phyloP scores from a whole-genome alignment of 495 filamentous ascomycete genomes.

The Cercophora sp. region DNA sequence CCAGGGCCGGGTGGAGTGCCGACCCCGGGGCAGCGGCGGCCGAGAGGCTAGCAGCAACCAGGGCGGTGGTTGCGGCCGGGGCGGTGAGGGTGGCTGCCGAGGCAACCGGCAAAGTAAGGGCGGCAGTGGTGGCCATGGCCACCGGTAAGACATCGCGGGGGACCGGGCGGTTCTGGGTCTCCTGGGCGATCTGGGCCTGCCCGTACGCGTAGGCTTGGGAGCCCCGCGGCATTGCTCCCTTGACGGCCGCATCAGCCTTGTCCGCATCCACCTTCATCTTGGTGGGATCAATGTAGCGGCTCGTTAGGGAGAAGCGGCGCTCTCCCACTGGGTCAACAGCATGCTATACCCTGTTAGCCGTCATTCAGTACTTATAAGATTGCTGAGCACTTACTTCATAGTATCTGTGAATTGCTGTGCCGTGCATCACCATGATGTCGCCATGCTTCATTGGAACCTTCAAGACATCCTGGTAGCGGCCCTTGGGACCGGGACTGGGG shows the following conservation, averaged over 20 bases:
- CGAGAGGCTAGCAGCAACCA: no score
- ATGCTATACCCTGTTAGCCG: constrained; percentile 49
- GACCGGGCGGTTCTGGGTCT: background rate
- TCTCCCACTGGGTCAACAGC: constrained; percentile 51
- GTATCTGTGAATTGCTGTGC: constrained; percentile 61
- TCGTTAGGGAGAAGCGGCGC: constrained; percentile 65
- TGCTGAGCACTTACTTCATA: constrained; percentile 59
- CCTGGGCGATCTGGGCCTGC: background rate
- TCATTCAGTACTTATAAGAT: no score
- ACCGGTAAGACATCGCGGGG: no score
- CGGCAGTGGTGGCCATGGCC: no score
- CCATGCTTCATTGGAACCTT: constrained; percentile 61
- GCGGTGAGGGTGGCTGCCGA: no score
- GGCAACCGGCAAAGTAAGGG: no score
- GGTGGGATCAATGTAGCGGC: constrained; percentile 47
- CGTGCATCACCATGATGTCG: constrained; percentile 82
- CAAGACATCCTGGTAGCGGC: constrained; percentile 28
- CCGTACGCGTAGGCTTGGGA: constrained; percentile 22
- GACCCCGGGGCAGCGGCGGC: no score
- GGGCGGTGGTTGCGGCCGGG: no score
- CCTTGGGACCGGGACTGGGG: constrained; percentile 20
- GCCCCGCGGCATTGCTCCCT: constrained; percentile 34
- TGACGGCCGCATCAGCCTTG: constrained; percentile 19
- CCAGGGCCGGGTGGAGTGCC: no score
- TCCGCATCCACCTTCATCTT: constrained; percentile 33